Evolutionary conservation across 352 stramenopile species (phyloP), one percentile per base, ranked within the genome.

Genomic region (Phytopythium cucurbitacearum): DNA sequence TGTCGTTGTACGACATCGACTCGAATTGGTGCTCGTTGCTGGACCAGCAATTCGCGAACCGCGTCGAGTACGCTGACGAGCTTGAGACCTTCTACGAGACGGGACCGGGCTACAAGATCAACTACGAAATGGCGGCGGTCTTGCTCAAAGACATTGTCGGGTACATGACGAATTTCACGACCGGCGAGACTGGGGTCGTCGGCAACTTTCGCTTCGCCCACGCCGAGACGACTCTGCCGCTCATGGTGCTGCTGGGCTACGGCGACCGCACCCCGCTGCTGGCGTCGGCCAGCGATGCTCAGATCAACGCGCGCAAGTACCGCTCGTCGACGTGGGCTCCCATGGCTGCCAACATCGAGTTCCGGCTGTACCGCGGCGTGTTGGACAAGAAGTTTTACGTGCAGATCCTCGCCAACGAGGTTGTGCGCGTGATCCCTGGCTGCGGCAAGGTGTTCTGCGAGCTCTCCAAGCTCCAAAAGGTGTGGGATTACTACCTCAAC

Each of bases 261-360:
- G 67, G 71, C 32, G 51, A 70, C 46, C 62, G 60, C 16, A 63
- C 57, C 1, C 54, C 69, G 11, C 60, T 89, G 11, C 47, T 54
- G 4, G 66, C 79, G 1, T 64, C 61, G 12, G 73, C 61, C 41
- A 69, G 50, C 2, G 47, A 70, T 12, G 39, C 67, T 5, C 55
- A 72, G 56, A 84, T 89, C 56, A 48, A 71, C 8, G 40, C 44
- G 1, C 67, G 82, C n/a, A 50, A 60, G 21, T 90, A 89, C 48
- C 76, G 79, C 13, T 76, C 77, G 21, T 85, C 82, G 0, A 53
- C 60, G 36, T 54, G 79, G 3, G 76, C 79, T n/a, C 79, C 82
- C 4, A 88, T 89, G n/a, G 77, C 66, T 3, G 74, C 75, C 13
- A 90, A 92, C 61, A 66, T 92, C 37, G 78, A 85, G 47, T 89